Conservation (phyloP, 495 filamentous ascomycete species). For the Clohesyomyces aquaticus region DNA sequence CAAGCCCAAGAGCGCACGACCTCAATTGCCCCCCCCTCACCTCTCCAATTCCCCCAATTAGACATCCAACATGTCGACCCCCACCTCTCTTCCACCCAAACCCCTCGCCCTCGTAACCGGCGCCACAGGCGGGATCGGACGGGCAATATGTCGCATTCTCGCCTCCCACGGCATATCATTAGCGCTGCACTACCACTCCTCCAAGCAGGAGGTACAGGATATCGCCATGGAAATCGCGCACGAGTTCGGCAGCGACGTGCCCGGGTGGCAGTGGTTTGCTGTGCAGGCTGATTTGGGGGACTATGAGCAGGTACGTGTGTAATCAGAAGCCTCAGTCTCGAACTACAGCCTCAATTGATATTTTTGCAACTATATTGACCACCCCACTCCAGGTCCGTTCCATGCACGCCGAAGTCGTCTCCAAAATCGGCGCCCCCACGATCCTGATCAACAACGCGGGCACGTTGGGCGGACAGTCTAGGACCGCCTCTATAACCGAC, state of each 20-base stretch:
- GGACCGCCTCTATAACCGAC: conserved; percentile 41
- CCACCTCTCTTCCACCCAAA: too few species aligned
- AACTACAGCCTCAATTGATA: too few species aligned
- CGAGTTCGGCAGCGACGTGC: neutral
- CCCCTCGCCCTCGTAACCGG: conserved; percentile 33
- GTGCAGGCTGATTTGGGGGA: conserved; percentile 45
- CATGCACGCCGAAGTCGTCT: conserved; percentile 41
- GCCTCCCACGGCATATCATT: conserved; percentile 41
- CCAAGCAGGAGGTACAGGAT: conserved; percentile 9
- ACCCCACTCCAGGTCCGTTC: conserved; percentile 36
- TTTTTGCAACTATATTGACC: too few species aligned
- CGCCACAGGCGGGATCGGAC: conserved; percentile 29
- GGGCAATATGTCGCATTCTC: conserved; percentile 18
- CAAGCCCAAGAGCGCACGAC: too few species aligned
- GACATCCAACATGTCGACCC: too few species aligned
- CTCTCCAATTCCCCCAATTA: too few species aligned
- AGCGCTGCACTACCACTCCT: conserved; percentile 46
- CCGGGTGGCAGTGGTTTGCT: neutral
- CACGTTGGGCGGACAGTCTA: conserved; percentile 18
- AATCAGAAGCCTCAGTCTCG: too few species aligned
- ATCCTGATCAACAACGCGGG: conserved; percentile 52
- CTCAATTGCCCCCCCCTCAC: too few species aligned
- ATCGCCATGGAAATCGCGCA: conserved; percentile 24
- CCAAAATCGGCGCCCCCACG: conserved; percentile 34
- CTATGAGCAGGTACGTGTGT: conserved; percentile 41